Conservation (phyloP, 495 filamentous ascomycete genomes). For the Aspergillus avenaceus region DNA sequence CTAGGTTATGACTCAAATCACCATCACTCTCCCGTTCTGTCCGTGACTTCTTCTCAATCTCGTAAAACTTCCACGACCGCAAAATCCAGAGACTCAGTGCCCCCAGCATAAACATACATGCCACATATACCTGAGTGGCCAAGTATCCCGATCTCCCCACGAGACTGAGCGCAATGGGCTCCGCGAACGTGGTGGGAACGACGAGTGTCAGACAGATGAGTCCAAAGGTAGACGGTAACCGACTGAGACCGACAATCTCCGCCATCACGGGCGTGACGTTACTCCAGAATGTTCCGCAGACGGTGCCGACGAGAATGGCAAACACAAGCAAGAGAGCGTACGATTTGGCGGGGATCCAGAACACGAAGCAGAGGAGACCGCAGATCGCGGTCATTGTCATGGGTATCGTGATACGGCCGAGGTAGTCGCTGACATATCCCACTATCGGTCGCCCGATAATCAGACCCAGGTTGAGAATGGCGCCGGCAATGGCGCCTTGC, state of each 20-base stretch:
- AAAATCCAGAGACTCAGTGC: constrained; percentile 49
- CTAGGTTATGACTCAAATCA: background rate
- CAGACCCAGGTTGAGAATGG: constrained; percentile 64
- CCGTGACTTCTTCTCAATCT: constrained; percentile 14
- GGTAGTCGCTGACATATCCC: constrained; percentile 60
- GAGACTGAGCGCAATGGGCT: constrained; percentile 65
- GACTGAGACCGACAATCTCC: constrained; percentile 63
- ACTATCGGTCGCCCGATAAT: constrained; percentile 62
- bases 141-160: constrained; percentile 47
- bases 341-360: constrained; percentile 64
- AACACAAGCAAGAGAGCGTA: constrained; percentile 64
- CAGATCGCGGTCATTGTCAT: constrained; percentile 54
- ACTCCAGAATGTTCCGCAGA: constrained; percentile 68
- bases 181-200: constrained; percentile 62
- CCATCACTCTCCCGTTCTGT: constrained; percentile 2
- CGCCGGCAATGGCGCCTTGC: constrained; percentile 62
- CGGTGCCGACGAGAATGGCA: constrained; percentile 55
- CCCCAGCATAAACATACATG: constrained; percentile 55
- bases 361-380: constrained; percentile 58
- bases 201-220: constrained; percentile 64
- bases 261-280: constrained; percentile 62
- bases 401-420: constrained; percentile 67
- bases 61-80: constrained; percentile 22
- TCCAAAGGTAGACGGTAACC: constrained; percentile 54
- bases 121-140: constrained; percentile 58